A percentile compares a stretch with the other conserved stretches of the same genome.
Conservation (phyloP, 2,329 filamentous ascomycete species). For the Aspergillus terreus region DNA sequence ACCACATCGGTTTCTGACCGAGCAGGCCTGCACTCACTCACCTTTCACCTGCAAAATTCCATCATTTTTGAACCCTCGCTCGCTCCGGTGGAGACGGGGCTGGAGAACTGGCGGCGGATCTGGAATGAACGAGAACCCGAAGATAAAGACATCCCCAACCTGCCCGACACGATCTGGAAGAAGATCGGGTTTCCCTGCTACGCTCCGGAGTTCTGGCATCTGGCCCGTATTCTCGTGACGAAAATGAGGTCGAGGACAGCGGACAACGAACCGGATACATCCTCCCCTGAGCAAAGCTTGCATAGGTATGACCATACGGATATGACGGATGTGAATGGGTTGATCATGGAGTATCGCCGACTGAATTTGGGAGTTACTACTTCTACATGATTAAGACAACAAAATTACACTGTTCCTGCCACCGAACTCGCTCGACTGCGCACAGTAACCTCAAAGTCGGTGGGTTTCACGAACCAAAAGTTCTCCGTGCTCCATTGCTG, state of each 20-base stretch:
- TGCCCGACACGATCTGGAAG: conserved; percentile 20
- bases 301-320: conserved; percentile 21
- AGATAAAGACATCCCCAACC: conserved; percentile 15
- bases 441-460: conserved; percentile 36
- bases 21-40: conserved; percentile 19
- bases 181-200: conserved; percentile 23
- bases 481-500: conserved; percentile 35
- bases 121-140: conserved; percentile 21
- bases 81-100: conserved; percentile 18
- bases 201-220: conserved; percentile 26
- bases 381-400: neutral
- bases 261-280: neutral
- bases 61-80: conserved; percentile 22
- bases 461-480: conserved; percentile 45
- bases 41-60: conserved; percentile 22
- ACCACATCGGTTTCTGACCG: too few relatives aligned
- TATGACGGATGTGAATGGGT: conserved; percentile 22
- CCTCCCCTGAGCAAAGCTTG: neutral
- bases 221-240: conserved; percentile 20
- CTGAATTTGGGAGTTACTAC: conserved; percentile 15
- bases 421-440: neutral
- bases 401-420: neutral
- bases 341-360: conserved; percentile 23
- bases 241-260: conserved; percentile 8
- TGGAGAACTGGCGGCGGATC: conserved; percentile 24